phyloP scores from a whole-genome alignment of 495 filamentous ascomycete species.

The Parmelia sp. region DNA sequence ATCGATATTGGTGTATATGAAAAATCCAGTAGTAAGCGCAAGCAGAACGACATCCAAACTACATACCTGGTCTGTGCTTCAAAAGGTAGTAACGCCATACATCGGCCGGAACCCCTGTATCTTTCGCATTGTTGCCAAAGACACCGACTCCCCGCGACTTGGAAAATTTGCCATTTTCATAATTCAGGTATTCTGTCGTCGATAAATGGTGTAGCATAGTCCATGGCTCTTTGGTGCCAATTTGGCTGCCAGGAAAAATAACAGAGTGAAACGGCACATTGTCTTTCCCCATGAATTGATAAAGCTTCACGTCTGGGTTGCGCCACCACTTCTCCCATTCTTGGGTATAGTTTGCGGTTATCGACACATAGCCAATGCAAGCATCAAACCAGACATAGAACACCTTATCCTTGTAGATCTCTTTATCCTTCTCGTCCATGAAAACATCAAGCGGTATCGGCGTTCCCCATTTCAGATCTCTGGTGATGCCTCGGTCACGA shows the following conservation, averaged over 20 bases:
- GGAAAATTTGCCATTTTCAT: constrained; percentile 93
- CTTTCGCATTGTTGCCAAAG: constrained; percentile 80
- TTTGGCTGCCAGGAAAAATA: constrained; percentile 82
- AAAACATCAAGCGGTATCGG: constrained; percentile 50
- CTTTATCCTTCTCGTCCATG: constrained; percentile 29
- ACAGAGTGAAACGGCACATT: constrained; percentile 90
- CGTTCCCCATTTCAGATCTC: constrained; percentile 87
- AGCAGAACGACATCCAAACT: not conserved
- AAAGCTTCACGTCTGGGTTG: constrained; percentile 81
- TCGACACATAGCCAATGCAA: constrained; percentile 92
- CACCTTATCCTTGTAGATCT: constrained; percentile 35
- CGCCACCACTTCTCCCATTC: constrained; percentile 97
- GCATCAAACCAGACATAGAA: constrained; percentile 99
- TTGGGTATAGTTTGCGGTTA: constrained; percentile 86
- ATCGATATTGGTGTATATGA: not conserved
- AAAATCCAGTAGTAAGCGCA: not conserved
- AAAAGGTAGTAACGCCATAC: constrained; percentile 95
- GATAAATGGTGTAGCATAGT: constrained; percentile 84
- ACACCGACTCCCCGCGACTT: constrained; percentile 87
- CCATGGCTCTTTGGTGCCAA: constrained; percentile 82
- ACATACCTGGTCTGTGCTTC: constrained; percentile 58
- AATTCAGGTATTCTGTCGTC: constrained; percentile 93
- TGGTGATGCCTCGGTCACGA: constrained; percentile 79
- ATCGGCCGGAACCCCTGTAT: constrained; percentile 78
- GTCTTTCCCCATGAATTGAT: constrained; percentile 98